Base-by-base conservation (phyloP, 108 stramenopile genomes). In the Schizochytrium sp. region DNA sequence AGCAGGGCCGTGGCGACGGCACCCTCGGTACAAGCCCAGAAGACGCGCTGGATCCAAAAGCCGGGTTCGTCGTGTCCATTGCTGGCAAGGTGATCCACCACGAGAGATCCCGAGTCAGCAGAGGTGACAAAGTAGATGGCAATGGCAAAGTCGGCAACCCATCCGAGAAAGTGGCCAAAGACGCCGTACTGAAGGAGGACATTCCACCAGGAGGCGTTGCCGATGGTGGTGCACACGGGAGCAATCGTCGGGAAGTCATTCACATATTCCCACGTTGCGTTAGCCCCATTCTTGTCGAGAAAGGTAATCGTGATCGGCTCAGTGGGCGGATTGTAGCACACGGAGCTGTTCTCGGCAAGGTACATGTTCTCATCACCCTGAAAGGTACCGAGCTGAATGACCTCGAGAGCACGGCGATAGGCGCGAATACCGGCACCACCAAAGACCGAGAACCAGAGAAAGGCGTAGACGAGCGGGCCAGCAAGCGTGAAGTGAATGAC, bases 1-100 rank as follows among this genome's bases (percentile, higher is more conserved):
- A 95, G 72, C 60, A 95, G 91, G 5, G 93, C 95, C 19, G 91
- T 93, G 0, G 94, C 93, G 21, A 87, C 88, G 57, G 91, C 92
- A 43, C 95, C 95, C 63, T 92, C 92, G 14, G 94, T 95, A 44
- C 94, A 71, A n/a, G 94, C 93, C 95, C 94, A 95, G 87, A 95
- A 92, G 18, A 95, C 76, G 41, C 95, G 92, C 88, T 95, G 95
- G 21, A 92, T 60, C n/a, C 19, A 47, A 90, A 89, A 92, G 87
- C 93, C 93, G 18, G 89, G 87, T 5, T 93, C 93, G 44, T 60
- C 71, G 34, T 55, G 57, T 18, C 94, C 95, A 87, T 95, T 95
- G 10, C 93, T 90, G 34, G 94, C 91, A 4, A 95, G 71, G 44
- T 92, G 55, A 87, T 95, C 95, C 28, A 95, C 94, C 60, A 95